Base-by-base conservation (phyloP, 1,139 yeast species). In the Candida glucosophila region DNA sequence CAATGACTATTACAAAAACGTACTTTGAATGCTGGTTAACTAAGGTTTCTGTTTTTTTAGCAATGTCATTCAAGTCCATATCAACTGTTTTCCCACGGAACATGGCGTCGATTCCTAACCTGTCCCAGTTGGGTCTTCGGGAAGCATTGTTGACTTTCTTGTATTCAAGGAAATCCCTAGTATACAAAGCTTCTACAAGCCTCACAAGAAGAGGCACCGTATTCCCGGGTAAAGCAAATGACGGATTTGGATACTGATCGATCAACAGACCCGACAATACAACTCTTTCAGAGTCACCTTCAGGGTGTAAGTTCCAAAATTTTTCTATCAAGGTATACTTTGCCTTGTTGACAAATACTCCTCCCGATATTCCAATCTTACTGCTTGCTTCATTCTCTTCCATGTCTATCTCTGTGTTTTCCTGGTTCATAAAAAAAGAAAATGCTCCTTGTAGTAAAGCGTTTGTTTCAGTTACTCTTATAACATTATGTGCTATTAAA, bases 1-100 rank as follows among this genome's bases (percentile, higher is more conserved):
- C 95, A 21, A 83, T 47, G 29, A 70, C 43, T 16, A 62, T 61
- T 4, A 72, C 53, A 16, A 80, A 54, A 18, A 78, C 64, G 26
- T 69, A 70, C 43, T 62, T 59, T 29, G 20, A 14, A 10, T 25
- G 34, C 18, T 25, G 27, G 19, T 23, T 22, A 12, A 29, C 7
- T 9, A 29, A 11, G 9, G 14, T 22, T 7, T 14, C 19, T 22
- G 25, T 30, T 17, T 30, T 33, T 16, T 31, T 22, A 10, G 36
- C 31, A 12, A 37, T 41, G 29, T 55, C 57, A 22, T 52, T 48
- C 3, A 67, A 34, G 26, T 57, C 55, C 15, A 47, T 40, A 34
- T 66, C 71, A 6, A 51, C 39, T 0, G 55, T 47, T 18, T 47
- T 48, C 1, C 70, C 70, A 14, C 43, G 44, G 32, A 66, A 53